Conservation (phyloP, 805 yeast genomes). For the Spencermartinsiella europaea region DNA sequence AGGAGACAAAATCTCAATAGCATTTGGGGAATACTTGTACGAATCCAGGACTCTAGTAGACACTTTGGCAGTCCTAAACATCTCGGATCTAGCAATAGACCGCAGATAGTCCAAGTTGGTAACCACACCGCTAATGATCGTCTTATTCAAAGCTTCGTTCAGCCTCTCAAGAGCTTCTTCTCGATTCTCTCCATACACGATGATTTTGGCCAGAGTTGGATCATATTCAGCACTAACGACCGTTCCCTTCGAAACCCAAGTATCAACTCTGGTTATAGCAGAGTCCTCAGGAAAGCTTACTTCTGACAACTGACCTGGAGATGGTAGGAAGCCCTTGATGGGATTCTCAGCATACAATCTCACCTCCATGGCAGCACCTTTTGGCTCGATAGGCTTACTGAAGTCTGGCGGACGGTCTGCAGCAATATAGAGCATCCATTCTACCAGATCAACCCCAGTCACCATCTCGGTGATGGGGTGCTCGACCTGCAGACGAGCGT, state of each 20-base stretch:
- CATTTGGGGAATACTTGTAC: constrained; percentile 71
- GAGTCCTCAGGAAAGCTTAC: constrained; percentile 87
- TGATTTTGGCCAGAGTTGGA: constrained; percentile 93
- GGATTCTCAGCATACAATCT: constrained; percentile 97
- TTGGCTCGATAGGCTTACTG: constrained; percentile 48
- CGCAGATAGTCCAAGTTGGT: constrained; percentile 88
- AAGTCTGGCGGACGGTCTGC: constrained; percentile 86
- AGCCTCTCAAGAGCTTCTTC: constrained; percentile 75
- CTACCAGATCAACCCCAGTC: constrained; percentile 91
- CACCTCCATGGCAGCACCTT: constrained; percentile 96
- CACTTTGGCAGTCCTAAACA: constrained; percentile 80
- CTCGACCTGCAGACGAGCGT: constrained; percentile 95
- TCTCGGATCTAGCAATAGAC: constrained; percentile 72
- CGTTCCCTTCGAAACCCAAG: constrained; percentile 91
- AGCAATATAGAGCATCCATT: constrained; percentile 93
- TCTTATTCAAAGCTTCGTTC: constrained; percentile 77
- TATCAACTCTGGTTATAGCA: constrained; percentile 58
- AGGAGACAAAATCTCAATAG: constrained; percentile 78
- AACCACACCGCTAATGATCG: constrained; percentile 81
- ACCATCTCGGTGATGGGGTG: constrained; percentile 96
- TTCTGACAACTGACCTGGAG: constrained; percentile 90
- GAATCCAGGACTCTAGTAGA: constrained; percentile 84
- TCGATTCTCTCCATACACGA: constrained; percentile 89
- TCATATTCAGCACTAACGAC: constrained; percentile 88
- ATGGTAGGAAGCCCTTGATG: constrained; percentile 87